Percentiles rank a stretch among this genome's conserved stretches.
These are phyloP conservation scores for Ceratobasidium sp. DNA, from an alignment of 1,284 basidiomycete genomes.

Conservation along the genomic window DNA sequence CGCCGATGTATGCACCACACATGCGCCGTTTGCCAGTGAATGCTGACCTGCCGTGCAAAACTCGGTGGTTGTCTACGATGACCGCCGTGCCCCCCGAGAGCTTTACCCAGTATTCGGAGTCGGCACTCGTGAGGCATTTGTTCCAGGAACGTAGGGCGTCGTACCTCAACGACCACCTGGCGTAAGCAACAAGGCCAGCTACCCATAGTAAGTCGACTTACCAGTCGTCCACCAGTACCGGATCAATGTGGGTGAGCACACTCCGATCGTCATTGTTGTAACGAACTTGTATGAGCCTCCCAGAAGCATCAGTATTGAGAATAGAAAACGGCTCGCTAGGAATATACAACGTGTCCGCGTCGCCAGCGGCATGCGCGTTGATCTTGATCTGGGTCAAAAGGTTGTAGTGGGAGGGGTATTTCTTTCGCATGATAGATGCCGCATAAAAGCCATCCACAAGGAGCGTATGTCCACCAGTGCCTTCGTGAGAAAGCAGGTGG, in stretches of 20 bases:
- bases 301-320: slow-evolving; percentile 74
- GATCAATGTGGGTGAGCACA: slow-evolving; percentile 73
- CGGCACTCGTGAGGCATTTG: slow-evolving; percentile 77
- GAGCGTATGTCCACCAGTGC: slow-evolving; percentile 87
- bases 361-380: slow-evolving; percentile 91
- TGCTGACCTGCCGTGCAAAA: slow-evolving; percentile 91
- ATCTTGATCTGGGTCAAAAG: slow-evolving; percentile 79
- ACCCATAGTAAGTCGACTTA: slow-evolving; percentile 55
- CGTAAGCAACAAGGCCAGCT: not conserved
- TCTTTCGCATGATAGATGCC: slow-evolving; percentile 80
- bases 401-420: slow-evolving; percentile 80
- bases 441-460: slow-evolving; percentile 96
- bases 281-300: slow-evolving; percentile 81
- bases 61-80: slow-evolving; percentile 94
- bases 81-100: slow-evolving; percentile 88
- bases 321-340: slow-evolving; percentile 75
- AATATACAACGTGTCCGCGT: slow-evolving; percentile 72
- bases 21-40: slow-evolving; percentile 91
- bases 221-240: slow-evolving; percentile 78
- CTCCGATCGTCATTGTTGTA: slow-evolving; percentile 98
- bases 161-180: slow-evolving; percentile 70
- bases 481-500: slow-evolving; percentile 90
- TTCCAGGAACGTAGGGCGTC: slow-evolving; percentile 86
- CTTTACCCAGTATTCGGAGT: slow-evolving; percentile 94
- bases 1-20: slow-evolving; percentile 95